Base-by-base conservation (phyloP, 106 monocot species). In the Dendrobium huoshanense region DNA sequence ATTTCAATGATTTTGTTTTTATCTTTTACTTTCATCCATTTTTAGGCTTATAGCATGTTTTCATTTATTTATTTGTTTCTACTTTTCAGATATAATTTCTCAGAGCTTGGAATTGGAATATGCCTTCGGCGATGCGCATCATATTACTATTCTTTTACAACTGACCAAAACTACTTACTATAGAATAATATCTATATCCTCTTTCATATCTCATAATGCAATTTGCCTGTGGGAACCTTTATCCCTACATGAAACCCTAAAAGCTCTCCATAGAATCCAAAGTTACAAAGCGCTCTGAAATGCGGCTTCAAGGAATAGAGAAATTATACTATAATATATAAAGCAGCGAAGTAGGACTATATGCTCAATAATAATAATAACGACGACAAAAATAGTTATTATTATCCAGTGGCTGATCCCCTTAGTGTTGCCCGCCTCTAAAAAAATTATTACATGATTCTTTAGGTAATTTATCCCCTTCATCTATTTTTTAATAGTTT, bases 181-280 rank as follows among this genome's bases (percentile, higher is more conserved):
- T 87, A 37, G 2, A 37, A 90, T 67, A 27, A 27, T 27, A 27
- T 27, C 83, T 87, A n/a, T 90, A 78, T 61, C 90, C 87, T 0
- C 74, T 82, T 78, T 81, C 90, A 31, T 90, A 85, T 75, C 49
- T 87, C 9, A 79, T 90, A 15, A 90, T 90, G 87, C 87, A 78
- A 9, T 82, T 87, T 25, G 90, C 87, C 10, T 87, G 81, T 90
- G 22, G 90, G 90, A 33, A 79, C 77, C 37, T 77, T 82, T 41
- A 25, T 84, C 19, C 72, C 82, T 6, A 43, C n/a, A 7, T 17
- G 42, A 68, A 80, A 33, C 40, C 70, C n/a, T n/a, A n/a, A 70
- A 4, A 70, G 37, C 64, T 4, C 33, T 37, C 54, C 9, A 16
- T 51, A 1, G 10, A 51, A 51, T 51, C 13, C 51, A 51, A 51